Base-by-base conservation (phyloP, 129 eudicot genomes). In the Pittosporum tobira region DNA sequence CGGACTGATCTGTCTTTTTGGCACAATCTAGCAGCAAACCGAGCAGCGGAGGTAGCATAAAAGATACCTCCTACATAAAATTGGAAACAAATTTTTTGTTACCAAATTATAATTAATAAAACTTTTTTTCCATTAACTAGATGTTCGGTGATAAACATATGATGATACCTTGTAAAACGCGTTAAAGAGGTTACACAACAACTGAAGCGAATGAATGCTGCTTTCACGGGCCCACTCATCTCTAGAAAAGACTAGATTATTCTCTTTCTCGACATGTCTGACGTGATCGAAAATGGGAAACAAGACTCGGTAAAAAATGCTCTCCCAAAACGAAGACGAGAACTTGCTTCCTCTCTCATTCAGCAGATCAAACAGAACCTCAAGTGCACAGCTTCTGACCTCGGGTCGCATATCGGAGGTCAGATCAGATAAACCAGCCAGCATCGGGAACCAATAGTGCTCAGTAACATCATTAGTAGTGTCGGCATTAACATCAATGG, bases 361-460 rank as follows among this genome's bases (percentile, higher is more conserved):
- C 72, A 91, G 70, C 68, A 91, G 75, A 81, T 91, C 99, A 73
- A 91, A 91, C 81, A 91, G 64, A 24, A 91, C 99, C 75, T 91
- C 99, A 34, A 91, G 85, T 48, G 99, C 96, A 73, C 99, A 91
- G 72, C 79, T 84, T 71, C 99, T 79, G 65, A 91, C 99, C 73
- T 87, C 99, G 0, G 83, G 62, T 47, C 99, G 77, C 48, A 96
- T 77, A 69, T 91, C 94, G 51, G 99, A 91, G 53, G 99, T 91
- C 75, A 91, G 74, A 57, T 87, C 96, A 67, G 99, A 91, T 59
- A 91, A 77, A 59, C 99, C 99, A 70, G 99, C 96, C 65, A 91
- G 70, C 99, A 91, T 91, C 3, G 99, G 99, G 72, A 91, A 91
- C 99, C 99, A 91, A 74, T 86, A 91, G 65, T 87, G 94, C 81